Evolutionary conservation across 2,329 filamentous ascomycete genomes (phyloP).

Genomic region (Penicillium sp.): DNA sequence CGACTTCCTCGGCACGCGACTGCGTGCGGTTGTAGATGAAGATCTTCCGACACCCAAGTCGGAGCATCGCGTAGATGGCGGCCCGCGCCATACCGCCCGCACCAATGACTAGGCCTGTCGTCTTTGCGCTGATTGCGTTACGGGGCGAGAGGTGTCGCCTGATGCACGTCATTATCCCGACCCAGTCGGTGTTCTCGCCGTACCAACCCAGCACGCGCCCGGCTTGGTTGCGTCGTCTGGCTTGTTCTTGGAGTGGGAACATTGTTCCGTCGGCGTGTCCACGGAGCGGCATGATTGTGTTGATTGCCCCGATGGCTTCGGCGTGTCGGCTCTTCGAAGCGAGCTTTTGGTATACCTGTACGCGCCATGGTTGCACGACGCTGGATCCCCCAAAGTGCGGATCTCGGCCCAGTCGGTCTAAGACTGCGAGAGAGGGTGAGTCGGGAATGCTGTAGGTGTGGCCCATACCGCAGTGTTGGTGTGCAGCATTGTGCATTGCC

Average conservation of each 20-base stretch:
- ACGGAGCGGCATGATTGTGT: conserved; percentile 46
- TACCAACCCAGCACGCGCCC: conserved; percentile 44
- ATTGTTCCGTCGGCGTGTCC: conserved; percentile 36
- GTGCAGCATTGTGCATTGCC: conserved; percentile 45
- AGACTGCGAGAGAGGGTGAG: conserved; percentile 35
- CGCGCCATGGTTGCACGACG: conserved; percentile 46
- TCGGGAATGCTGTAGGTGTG: conserved; percentile 42
- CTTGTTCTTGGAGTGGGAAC: conserved; percentile 40
- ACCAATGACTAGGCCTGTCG: conserved; percentile 55
- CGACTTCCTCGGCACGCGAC: conserved; percentile 65
- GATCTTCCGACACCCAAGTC: conserved; percentile 72
- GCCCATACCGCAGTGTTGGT: conserved; percentile 39
- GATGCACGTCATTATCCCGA: conserved; percentile 44
- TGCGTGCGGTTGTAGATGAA: conserved; percentile 70
- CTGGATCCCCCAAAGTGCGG: conserved; percentile 43
- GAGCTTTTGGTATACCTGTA: conserved; percentile 39
- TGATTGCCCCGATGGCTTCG: conserved; percentile 47
- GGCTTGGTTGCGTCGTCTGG: conserved; percentile 42
- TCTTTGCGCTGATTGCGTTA: conserved; percentile 54
- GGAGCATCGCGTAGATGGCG: conserved; percentile 74
- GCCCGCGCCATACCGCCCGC: conserved; percentile 75
- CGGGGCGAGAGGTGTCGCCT: conserved; percentile 44
- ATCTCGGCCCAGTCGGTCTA: conserved; percentile 40
- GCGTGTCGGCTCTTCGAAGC: conserved; percentile 42
- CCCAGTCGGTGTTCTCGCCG: conserved; percentile 47